A percentile compares a stretch with the other conserved stretches of the same genome.
phyloP scores from a whole-genome alignment of 345 rosid species.

The Luvunga scandens region DNA sequence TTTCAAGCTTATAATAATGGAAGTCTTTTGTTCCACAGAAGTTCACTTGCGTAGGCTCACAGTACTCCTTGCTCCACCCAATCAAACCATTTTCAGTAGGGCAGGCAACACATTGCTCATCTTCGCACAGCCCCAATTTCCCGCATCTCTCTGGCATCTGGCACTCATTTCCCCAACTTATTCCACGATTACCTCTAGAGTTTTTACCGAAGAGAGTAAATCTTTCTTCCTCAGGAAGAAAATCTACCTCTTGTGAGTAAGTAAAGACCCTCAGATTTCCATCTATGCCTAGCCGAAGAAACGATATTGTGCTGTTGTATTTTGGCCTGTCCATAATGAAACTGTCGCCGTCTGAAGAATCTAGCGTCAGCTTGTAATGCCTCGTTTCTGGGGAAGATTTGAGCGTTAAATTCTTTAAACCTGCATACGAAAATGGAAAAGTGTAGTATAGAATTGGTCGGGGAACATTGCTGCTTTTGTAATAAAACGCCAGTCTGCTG shows the following conservation, averaged over 20 bases:
- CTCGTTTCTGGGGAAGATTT: conserved; percentile 10
- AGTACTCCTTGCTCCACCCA: conserved; percentile 40
- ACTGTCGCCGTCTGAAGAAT: not conserved
- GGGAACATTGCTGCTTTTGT: conserved; percentile 25
- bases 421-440: not conserved
- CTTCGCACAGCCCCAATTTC: conserved; percentile 43
- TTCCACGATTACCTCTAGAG: not conserved
- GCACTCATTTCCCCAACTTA: conserved; percentile 30
- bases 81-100: conserved; percentile 33
- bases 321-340: conserved; percentile 25
- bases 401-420: conserved; percentile 22
- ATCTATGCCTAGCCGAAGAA: conserved; percentile 44
- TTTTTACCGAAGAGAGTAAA: conserved; percentile 36
- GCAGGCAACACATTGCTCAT: conserved; percentile 53
- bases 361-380: conserved; percentile 7
- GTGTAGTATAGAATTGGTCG: conserved; percentile 30
- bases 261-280: conserved; percentile 47
- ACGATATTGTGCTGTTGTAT: conserved; percentile 36
- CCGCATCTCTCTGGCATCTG: conserved; percentile 42
- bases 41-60: conserved; percentile 26
- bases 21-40: conserved; percentile 32
- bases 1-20: conserved; percentile 43
- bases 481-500: conserved; percentile 37
- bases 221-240: conserved; percentile 36
- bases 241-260: conserved; percentile 32